Evolutionary conservation across 495 filamentous ascomycete genomes (phyloP), one percentile per base, ranked within the genome.

Genomic region (Lichenothelia convexa): DNA sequence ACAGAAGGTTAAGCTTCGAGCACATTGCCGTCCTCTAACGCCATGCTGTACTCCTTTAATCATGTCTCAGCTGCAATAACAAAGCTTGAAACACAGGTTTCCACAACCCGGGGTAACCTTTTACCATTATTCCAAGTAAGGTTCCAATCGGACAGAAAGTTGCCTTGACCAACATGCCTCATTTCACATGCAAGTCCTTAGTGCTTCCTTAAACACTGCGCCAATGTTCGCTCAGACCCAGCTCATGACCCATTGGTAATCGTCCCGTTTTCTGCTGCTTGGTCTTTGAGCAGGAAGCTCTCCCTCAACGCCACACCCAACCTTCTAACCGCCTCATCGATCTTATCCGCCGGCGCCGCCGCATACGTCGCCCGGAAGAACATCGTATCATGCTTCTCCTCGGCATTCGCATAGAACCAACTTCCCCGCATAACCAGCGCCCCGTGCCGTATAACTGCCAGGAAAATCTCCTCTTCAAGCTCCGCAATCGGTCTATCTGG

Each of bases 311-410:
- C 74, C 38, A 63, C 59, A 1, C 76, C 81, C 44, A 94, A 78
- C 35, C 86, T 61, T 40, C 64, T 58, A 35, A 92, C 83, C 0
- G 78, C 89, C 56, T 82, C 74, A 1, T 63, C 64, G 59, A 94
- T 89, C 50, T 75, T 69, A 26, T 80, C 71, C 2, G 63, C 63
- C 29, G 71, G 70, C 12, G 82, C 83, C 18, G 86, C 76, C 2
- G 85, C 84, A 58, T 77, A 94, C 2, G 86, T 97, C 4, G 79
- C 73, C 27, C 89, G 70, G 64, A 94, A 87, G 63, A 83, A 94
- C 55, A 86, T 56, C 42, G 65, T 63, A n/a, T 63, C 57, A 38
- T 61, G 60, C 12, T 41, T 51, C 24, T 48, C 46, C 15, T 58
- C 54, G 16, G 59, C 60, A 30, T 74, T 65, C 9, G 82, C 80